phyloP scores from a whole-genome alignment of 371 early-diverging fungal genomes.

The Mucor piriformis region DNA sequence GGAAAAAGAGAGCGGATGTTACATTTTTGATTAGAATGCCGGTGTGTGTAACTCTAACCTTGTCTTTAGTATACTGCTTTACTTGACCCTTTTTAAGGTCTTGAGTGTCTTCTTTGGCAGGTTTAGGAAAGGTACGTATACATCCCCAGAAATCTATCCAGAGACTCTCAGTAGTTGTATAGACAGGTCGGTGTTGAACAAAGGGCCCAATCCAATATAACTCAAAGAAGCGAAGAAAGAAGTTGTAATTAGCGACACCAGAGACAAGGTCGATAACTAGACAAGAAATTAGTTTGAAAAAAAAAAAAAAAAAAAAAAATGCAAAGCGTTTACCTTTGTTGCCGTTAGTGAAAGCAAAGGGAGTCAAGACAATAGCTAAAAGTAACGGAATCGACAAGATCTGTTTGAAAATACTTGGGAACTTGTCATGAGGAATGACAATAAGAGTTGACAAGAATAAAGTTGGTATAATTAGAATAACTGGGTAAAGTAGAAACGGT shows the following conservation, averaged over 20 bases:
- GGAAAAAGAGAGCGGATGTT: background rate
- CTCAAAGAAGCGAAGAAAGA: constrained; percentile 37
- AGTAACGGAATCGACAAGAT: constrained; percentile 36
- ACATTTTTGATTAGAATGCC: background rate
- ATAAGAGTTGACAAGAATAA: constrained; percentile 18
- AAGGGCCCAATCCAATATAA: constrained; percentile 38
- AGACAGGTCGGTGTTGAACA: constrained; percentile 30
- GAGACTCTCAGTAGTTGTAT: constrained; percentile 25
- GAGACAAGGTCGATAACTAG: constrained; percentile 32
- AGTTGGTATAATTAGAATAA: constrained; percentile 16
- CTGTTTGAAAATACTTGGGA: constrained; percentile 32
- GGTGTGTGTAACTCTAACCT: constrained; percentile 17
- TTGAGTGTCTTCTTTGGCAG: constrained; percentile 20
- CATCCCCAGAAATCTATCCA: constrained; percentile 41
- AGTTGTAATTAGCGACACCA: constrained; percentile 23
- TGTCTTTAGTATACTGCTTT: constrained; percentile 33
- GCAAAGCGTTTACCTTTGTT: constrained; percentile 31
- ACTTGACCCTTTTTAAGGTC: constrained; percentile 25
- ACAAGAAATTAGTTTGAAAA: background rate
- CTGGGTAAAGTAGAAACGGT: constrained; percentile 1
- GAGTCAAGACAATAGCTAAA: constrained; percentile 25
- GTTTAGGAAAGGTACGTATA: constrained; percentile 42
- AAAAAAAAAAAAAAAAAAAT: constrained; percentile 6
- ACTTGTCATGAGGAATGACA: constrained; percentile 19
- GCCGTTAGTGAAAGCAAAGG: constrained; percentile 28